Base-by-base conservation (phyloP, 1,284 basidiomycete genomes). In the Rhodotorula sp. region DNA sequence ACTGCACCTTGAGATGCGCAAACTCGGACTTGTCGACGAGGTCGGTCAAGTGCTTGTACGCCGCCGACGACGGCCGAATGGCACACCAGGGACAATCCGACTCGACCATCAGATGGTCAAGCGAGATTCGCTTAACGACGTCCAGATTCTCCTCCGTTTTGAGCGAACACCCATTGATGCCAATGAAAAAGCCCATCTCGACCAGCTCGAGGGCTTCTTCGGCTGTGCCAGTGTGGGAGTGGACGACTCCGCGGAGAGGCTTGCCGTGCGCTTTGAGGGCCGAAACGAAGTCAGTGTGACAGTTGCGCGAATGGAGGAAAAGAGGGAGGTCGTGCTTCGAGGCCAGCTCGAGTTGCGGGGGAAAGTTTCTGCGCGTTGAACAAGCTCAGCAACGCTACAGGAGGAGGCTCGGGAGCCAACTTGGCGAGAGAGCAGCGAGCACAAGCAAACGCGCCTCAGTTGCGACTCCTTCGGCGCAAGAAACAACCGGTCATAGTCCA, bases 401-500 rank as follows among this genome's bases (percentile, higher is more conserved):
- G 22, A 29, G 30, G 11, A n/a, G n/a, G 22, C n/a, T 32, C 29
- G 47, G 44, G 2, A 27, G 27, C 51, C 9, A 2, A 13, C 36
- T 39, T 13, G 36, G 24, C 6, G 52, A 11, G 15, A 24, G 22
- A 34, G 7, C 17, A 46, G 19, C 19, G 39, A 24, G n/a, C n/a
- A n/a, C n/a, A n/a, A 11, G 8, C 0, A 2, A 24, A 29, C 46
- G 13, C 29, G 63, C 67, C 52, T 46, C 11, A 74, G 46, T 46
- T 76, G 75, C 8, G 54, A 60, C 20, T 71, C 71, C 34, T 70
- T 82, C 1, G 85, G 77, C 8, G 90, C 85, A 78, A 90, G 90
- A 75, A 89, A 87, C 0, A 89, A 84, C 22, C 92, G 84, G 78
- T 94, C 92, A 76, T 94, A 94, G 79, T 95, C 92, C 48, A 94